Evolutionary conservation across 495 filamentous ascomycete genomes (phyloP).

Genomic region (Pseudomonodictys pantanalensis): DNA sequence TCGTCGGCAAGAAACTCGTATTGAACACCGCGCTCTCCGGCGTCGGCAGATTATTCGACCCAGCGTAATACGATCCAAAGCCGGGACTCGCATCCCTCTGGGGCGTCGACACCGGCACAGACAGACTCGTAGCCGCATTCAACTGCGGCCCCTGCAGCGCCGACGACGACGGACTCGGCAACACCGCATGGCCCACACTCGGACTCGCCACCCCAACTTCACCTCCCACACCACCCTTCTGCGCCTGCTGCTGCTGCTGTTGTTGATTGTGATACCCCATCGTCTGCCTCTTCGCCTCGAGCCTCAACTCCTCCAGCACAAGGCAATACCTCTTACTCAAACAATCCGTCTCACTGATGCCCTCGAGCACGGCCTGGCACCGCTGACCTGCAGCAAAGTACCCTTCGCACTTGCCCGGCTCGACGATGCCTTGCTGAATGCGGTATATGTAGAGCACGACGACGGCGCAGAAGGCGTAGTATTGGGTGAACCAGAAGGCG

Average conservation of each 20-base stretch:
- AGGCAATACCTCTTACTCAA: slow-evolving; percentile 19
- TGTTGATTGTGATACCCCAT: too few relatives aligned
- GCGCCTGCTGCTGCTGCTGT: neutral
- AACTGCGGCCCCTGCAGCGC: too few relatives aligned
- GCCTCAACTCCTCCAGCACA: slow-evolving; percentile 21
- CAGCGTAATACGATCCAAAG: neutral
- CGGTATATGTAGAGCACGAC: slow-evolving; percentile 24
- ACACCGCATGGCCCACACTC: neutral
- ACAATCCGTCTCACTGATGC: slow-evolving; percentile 15
- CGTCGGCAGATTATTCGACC: slow-evolving; percentile 12
- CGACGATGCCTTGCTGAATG: slow-evolving; percentile 19
- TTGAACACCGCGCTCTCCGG: slow-evolving; percentile 18
- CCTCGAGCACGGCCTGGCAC: slow-evolving; percentile 14
- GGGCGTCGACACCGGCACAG: slow-evolving; percentile 2
- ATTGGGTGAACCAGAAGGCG: slow-evolving; percentile 28
- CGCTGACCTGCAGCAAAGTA: slow-evolving; percentile 18
- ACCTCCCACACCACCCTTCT: neutral
- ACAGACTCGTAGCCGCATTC: neutral
- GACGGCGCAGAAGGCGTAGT: slow-evolving; percentile 25
- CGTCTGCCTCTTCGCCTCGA: slow-evolving; percentile 16
- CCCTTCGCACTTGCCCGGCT: slow-evolving; percentile 20
- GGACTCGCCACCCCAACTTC: neutral
- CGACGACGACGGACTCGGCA: neutral
- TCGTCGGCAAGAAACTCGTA: slow-evolving; percentile 4
- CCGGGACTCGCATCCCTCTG: slow-evolving; percentile 12